Base-by-base conservation (phyloP, 805 yeast genomes). In the Monosporozyma solicola region DNA sequence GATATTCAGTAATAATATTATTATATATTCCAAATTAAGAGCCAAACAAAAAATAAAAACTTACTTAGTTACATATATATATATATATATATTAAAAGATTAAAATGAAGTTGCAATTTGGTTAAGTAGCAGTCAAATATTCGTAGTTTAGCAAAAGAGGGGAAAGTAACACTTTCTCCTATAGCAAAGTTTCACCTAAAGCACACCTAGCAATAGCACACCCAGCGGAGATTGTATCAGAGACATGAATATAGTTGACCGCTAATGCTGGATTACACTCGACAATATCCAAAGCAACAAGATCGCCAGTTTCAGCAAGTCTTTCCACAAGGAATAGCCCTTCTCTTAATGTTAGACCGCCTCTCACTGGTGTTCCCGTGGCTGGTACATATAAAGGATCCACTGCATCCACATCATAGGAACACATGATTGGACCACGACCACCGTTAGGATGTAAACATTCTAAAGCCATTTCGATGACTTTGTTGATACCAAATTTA, bases 351-450 rank as follows among this genome's bases (percentile, higher is more conserved):
- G 97, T 84, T 58, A 92, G 75, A 3, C 99, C 99, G 58, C 98
- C 98, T 68, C 96, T 83, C 15, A 92, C 99, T 45, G 97, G 92
- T 1, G 99, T 94, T 52, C 99, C 99, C 1, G 99, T 92, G 41
- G 97, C 96, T 20, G 97, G 97, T 13, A 94, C 97, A 65, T 76
- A 90, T 56, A 82, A 77, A 48, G 98, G 98, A 71, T 92, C 99
- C 54, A 94, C 84, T 45, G 97, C 97, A 71, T 92, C 99, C 46
- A 92, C 97, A 66, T 92, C 99, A 67, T 91, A 92, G 29, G 95
- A 85, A 59, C 94, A 72, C 74, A 92, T 97, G 57, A 94, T 78
- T 49, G 99, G 98, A 48, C 78, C 71, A 52, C 77, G 73, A 22
- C 81, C 78, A 52, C 80, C 77, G 50, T 80, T 76, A 15, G 95